Percentiles rank a stretch among this genome's conserved stretches.
Conservation (phyloP, 805 yeast species). For the Ogataea nonfermentans region DNA sequence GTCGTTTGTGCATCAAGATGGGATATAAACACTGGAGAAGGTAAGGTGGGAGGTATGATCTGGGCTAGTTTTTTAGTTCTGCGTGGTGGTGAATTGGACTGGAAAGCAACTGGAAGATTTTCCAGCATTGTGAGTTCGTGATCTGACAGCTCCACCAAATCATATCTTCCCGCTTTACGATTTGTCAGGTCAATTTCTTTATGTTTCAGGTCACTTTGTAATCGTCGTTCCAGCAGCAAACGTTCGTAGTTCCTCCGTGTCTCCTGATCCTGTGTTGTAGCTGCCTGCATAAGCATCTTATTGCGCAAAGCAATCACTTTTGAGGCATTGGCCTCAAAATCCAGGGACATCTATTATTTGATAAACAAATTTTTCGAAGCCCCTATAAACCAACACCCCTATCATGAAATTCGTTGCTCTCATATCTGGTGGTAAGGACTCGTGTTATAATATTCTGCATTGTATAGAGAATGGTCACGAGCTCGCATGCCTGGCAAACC, state of each 20-base stretch:
- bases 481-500: conserved; percentile 78
- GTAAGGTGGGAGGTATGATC: not conserved
- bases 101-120: conserved; percentile 12
- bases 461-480: conserved; percentile 86
- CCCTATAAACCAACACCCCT: not conserved
- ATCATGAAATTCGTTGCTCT: conserved; percentile 88
- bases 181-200: conserved; percentile 10
- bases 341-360: conserved; percentile 2
- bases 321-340: conserved; percentile 19
- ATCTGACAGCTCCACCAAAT: conserved; percentile 10
- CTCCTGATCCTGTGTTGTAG: conserved; percentile 22
- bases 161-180: conserved; percentile 15
- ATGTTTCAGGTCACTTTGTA: conserved; percentile 17
- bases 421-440: conserved; percentile 95
- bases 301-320: conserved; percentile 22
- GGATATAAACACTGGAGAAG: conserved; percentile 2
- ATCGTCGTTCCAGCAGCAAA: conserved; percentile 21
- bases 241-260: conserved; percentile 21
- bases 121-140: conserved; percentile 17
- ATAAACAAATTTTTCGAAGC: not conserved
- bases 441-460: conserved; percentile 84
- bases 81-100: conserved; percentile 7
- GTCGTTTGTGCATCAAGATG: not conserved
- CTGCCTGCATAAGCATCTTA: conserved; percentile 21
- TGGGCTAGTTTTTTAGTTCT: not conserved